A percentile compares a stretch with the other conserved stretches of the same genome.
These are phyloP conservation scores for Schizophyllum commune DNA, from an alignment of 1,284 basidiomycete species.

Conservation along the genomic window DNA sequence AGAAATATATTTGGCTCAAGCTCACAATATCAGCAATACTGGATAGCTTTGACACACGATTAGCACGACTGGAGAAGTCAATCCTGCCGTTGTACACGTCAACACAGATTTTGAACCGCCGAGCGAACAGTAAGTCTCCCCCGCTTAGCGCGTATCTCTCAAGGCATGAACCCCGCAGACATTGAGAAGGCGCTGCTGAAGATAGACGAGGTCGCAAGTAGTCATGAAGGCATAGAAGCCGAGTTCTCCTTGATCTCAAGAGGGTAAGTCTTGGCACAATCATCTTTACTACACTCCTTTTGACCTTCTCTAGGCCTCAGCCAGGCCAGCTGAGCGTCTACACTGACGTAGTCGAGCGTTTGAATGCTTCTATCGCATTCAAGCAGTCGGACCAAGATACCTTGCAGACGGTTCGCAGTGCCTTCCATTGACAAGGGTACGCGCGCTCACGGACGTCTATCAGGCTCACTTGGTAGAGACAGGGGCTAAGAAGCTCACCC, in stretches of 20 bases:
- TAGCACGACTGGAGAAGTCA: slow-evolving; percentile 74
- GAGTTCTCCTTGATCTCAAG: slow-evolving; percentile 71
- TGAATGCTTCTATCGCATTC: slow-evolving; percentile 75
- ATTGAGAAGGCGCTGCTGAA: slow-evolving; percentile 70
- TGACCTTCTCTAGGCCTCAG: slow-evolving; percentile 46
- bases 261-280: slow-evolving; percentile 40
- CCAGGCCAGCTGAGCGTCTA: slow-evolving; percentile 55
- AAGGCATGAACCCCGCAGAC: slow-evolving; percentile 33
- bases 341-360: slow-evolving; percentile 60
- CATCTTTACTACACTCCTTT: neutral
- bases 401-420: slow-evolving; percentile 33
- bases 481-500: slow-evolving; percentile 70
- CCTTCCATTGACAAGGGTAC: slow-evolving; percentile 10
- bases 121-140: slow-evolving; percentile 51
- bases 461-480: slow-evolving; percentile 72
- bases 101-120: slow-evolving; percentile 63
- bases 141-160: neutral
- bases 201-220: slow-evolving; percentile 71
- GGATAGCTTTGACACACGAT: slow-evolving; percentile 68
- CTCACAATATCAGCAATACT: slow-evolving; percentile 53
- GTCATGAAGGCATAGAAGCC: slow-evolving; percentile 65
- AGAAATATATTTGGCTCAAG: slow-evolving; percentile 9
- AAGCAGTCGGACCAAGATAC: slow-evolving; percentile 53
- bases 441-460: neutral
- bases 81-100: slow-evolving; percentile 70